Evolutionary conservation across 768 basidiomycete species (phyloP), one percentile per base, ranked within the genome.

Genomic region (Lactarius tabidus): DNA sequence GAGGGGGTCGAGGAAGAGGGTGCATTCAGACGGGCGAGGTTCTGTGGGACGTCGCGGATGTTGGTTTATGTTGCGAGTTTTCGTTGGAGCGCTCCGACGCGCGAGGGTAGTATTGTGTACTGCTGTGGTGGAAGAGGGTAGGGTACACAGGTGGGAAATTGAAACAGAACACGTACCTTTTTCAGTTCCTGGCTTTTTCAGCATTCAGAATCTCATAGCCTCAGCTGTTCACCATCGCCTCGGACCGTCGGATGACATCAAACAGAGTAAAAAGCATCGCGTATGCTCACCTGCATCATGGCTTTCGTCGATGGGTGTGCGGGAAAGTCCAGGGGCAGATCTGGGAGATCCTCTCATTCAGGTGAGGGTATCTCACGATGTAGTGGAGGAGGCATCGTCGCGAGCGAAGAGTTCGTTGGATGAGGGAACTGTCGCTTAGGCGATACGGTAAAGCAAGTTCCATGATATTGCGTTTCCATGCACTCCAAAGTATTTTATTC

Each of bases 191-290:
- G 18, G 88, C 84, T 70, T 88, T 84, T 54, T 90, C 88, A 66
- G 87, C 82, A 60, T 82, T 84, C 52, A 95, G 79, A 28, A 97
- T 87, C 60, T 88, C 85, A 72, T 85, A 91, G 54, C 85, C 85
- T 35, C 90, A 86, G 71, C 91, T 91, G 71, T 98, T 94, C n/a
- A 98, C 87, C 48, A 92, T 85, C 6, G 96, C 96, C 76, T 98
- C 94, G 61, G 94, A 94, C 45, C n/a, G n/a, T n/a, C n/a, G n/a
- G n/a, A n/a, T n/a, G 95, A 90, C 68, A 98, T 79, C 48, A 99
- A 82, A 73, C 90, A 91, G 73, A 97, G 83, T 68, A 98, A 81
- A 98, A 82, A 68, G 95, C 91, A 71, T 97, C 94, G 54, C 88
- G 82, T 17, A 84, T 84, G 67, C 85, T 87, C 61, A 83, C n/a